phyloP scores from a whole-genome alignment of 768 basidiomycete genomes.

The Mycena capillaripes region DNA sequence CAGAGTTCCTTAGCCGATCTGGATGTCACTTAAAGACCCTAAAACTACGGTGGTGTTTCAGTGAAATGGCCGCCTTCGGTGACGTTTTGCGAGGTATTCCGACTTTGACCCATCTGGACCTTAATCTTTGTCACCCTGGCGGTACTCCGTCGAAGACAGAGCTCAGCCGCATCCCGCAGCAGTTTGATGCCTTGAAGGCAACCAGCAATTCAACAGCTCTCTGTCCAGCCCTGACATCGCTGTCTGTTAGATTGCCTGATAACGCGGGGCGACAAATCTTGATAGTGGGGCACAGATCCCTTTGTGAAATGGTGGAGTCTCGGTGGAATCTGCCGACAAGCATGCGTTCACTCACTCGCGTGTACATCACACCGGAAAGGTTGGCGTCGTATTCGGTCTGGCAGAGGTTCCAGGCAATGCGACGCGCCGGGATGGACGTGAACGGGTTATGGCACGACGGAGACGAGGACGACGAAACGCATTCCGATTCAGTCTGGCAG shows the following conservation, averaged over 20 bases:
- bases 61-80: not conserved
- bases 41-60: not conserved
- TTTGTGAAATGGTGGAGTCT: conserved; percentile 13
- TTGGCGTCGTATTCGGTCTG: conserved; percentile 5
- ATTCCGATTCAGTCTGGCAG: too few relatives aligned
- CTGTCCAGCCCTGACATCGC: not conserved
- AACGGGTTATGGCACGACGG: not conserved
- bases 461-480: not conserved
- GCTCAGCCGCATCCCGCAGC: not conserved
- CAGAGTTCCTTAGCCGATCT: not conserved
- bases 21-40: not conserved
- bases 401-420: conserved; percentile 2
- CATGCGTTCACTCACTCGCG: not conserved
- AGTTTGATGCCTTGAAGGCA: conserved; percentile 1
- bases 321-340: conserved; percentile 12
- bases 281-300: not conserved
- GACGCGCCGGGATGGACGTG: too few relatives aligned
- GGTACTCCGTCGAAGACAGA: not conserved
- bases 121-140: not conserved
- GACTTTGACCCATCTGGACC: not conserved
- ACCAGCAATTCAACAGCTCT: not conserved
- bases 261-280: not conserved
- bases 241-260: not conserved
- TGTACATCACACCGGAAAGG: not conserved
- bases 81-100: not conserved